These are phyloP conservation scores for Colletotrichum paranaense DNA, from an alignment of 2,329 filamentous ascomycete species.

Conservation along the genomic window DNA sequence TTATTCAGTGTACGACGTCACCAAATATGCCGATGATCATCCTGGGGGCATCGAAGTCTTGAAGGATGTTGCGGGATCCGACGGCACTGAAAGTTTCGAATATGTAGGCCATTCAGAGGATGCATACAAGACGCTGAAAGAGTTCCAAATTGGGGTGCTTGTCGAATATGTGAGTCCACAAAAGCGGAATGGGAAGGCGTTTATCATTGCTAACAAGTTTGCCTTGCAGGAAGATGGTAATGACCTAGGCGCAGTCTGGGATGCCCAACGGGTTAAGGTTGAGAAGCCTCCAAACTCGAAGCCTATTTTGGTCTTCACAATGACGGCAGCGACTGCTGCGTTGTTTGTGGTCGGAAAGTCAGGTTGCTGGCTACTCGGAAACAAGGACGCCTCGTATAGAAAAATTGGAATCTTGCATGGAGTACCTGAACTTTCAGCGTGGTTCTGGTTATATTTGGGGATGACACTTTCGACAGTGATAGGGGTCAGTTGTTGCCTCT, in stretches of 20 bases:
- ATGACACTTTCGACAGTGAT: neutral
- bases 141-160: conserved; percentile 7
- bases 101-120: conserved; percentile 14
- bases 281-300: too few relatives aligned
- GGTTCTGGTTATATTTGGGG: neutral
- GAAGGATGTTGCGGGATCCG: conserved; percentile 10
- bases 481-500: neutral
- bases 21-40: conserved; percentile 13
- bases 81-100: conserved; percentile 28
- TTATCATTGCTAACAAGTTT: too few relatives aligned
- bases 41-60: conserved; percentile 15
- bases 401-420: too few relatives aligned
- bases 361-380: neutral
- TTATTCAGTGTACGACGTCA: neutral
- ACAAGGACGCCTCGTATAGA: too few relatives aligned
- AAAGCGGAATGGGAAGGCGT: too few relatives aligned
- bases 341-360: neutral
- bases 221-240: neutral
- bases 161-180: neutral
- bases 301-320: too few relatives aligned
- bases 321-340: neutral
- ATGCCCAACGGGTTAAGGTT: neutral
- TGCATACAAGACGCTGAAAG: neutral
- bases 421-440: too few relatives aligned
- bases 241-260: neutral